Percentiles rank a stretch among this genome's conserved stretches.
Evolutionary conservation across 1,284 basidiomycete species (phyloP).

Genomic region (Stygiomarasmius scandens): DNA sequence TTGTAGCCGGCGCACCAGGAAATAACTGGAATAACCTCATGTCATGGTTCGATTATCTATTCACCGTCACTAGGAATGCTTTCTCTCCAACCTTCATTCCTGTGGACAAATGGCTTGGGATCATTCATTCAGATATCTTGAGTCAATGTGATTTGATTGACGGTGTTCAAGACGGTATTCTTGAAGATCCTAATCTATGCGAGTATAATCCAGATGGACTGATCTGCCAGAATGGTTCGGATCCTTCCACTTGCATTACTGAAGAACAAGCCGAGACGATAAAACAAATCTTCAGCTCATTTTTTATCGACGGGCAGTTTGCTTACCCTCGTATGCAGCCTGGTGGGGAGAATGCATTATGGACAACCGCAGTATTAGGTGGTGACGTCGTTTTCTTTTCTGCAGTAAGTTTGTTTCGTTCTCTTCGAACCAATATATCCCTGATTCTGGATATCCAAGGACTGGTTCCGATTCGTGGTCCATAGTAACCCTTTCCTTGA

Average conservation of each 20-base stretch:
- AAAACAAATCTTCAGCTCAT: conserved; percentile 30
- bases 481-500: conserved; percentile 11
- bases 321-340: conserved; percentile 29
- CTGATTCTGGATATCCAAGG: conserved; percentile 4
- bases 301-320: conserved; percentile 32
- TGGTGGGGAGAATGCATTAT: conserved; percentile 7
- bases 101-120: conserved; percentile 7
- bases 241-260: conserved; percentile 31
- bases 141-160: conserved; percentile 31
- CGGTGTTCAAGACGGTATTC: conserved; percentile 35
- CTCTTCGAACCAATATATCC: background rate
- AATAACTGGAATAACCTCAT: no score
- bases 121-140: conserved; percentile 17
- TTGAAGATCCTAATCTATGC: conserved; percentile 36
- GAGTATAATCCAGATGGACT: no score
- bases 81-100: conserved; percentile 13
- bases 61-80: conserved; percentile 1
- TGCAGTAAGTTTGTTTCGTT: background rate
- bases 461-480: conserved; percentile 19
- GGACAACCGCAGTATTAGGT: background rate
- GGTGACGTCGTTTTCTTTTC: conserved; percentile 13
- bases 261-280: conserved; percentile 34
- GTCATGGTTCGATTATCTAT: no score
- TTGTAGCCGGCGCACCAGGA: no score
- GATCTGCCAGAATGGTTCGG: conserved; percentile 32